Conservation (phyloP, 805 yeast genomes). For the Torulaspora maleeae region DNA sequence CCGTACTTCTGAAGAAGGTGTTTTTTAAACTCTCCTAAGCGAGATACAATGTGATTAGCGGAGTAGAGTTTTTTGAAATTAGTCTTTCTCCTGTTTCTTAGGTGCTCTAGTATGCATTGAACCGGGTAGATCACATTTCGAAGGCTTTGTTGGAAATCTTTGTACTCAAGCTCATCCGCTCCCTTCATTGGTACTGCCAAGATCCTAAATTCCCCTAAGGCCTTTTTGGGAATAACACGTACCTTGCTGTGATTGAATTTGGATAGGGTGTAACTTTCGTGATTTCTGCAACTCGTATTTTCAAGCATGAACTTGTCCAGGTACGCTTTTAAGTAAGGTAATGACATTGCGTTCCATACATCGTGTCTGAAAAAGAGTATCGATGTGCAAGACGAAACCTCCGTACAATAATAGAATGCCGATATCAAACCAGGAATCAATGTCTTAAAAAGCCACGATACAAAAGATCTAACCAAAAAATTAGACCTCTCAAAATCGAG, state of each 20-base stretch:
- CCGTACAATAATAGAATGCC: constrained; percentile 65
- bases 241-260: constrained; percentile 39
- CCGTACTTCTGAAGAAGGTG: constrained; percentile 17
- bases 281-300: constrained; percentile 18
- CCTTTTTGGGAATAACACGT: constrained; percentile 55
- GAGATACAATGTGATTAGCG: constrained; percentile 41
- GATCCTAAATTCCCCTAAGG: constrained; percentile 49
- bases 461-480: constrained; percentile 38
- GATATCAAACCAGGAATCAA: constrained; percentile 47
- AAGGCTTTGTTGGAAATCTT: constrained; percentile 35
- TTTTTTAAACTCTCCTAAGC: constrained; percentile 39
- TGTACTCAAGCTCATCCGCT: constrained; percentile 31
- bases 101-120: constrained; percentile 34
- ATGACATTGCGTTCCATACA: constrained; percentile 48
- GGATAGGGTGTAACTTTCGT: constrained; percentile 20
- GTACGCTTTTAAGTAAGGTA: constrained; percentile 43
- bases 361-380: constrained; percentile 52
- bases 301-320: constrained; percentile 36
- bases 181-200: constrained; percentile 51
- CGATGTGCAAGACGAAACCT: constrained; percentile 40
- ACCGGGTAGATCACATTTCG: constrained; percentile 44
- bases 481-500: constrained; percentile 42
- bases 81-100: constrained; percentile 31
- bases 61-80: constrained; percentile 39
- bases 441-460: constrained; percentile 53